Evolutionary conservation across 768 basidiomycete genomes (phyloP), one percentile per base, ranked within the genome.

Genomic region (Boletus coccyginus): DNA sequence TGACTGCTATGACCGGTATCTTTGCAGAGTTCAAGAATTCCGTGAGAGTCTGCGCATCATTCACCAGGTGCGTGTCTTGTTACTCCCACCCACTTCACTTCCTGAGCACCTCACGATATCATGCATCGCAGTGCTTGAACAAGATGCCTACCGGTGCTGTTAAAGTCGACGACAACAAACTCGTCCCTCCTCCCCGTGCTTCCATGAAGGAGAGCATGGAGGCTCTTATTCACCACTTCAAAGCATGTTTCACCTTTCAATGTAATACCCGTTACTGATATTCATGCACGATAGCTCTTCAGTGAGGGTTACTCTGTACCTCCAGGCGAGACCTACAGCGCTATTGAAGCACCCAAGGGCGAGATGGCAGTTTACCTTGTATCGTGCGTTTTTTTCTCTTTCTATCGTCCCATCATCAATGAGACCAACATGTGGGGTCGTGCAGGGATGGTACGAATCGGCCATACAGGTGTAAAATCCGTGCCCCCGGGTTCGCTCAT

Each of bases 181-280:
- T 98, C 56, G 91, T 91, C 1, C 94, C 97, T 24, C 96, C 96
- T 31, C 94, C 96, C 14, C 87, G 96, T 55, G 95, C 96, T 1
- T 87, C 88, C 53, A 99, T 99, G 97, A 99, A 99, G 76, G 97
- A 99, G 78, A 92, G 87, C 74, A 98, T 98, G 94, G 95, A 98
- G 75, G 85, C 89, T 7, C 81, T 98, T 54, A 98, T 99, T 63
- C 96, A 99, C 71, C 96, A 98, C 78, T 98, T 99, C 81, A 99
- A 99, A 80, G 92, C 83, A 57, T 16, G 50, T 45, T 14, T 44
- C 27, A 3, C 9, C 1, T n/a, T 31, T 38, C 24, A 14, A 27
- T 43, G 35, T 13, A 19, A 42, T 17, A 35, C 11, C 5, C 19
- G 17, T 21, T 39, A 21, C 47, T 62, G 1, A 69, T 41, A 19